Evolutionary conservation across 768 basidiomycete genomes (phyloP).

Genomic region (Boletus rex-veris): DNA sequence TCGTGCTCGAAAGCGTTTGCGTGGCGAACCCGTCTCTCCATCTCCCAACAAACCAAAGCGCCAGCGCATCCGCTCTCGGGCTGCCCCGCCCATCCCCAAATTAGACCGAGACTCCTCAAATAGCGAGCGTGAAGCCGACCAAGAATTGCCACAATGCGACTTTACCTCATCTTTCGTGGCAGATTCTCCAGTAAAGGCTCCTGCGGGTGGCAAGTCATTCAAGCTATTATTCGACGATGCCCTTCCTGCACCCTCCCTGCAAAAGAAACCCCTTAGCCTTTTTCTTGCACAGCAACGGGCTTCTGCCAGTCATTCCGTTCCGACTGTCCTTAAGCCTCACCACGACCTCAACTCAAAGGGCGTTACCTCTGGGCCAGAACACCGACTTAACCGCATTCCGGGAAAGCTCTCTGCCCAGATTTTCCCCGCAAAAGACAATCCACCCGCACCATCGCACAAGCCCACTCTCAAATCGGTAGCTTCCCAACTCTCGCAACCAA

Average conservation of each 20-base stretch:
- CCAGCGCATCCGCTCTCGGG: slow-evolving; percentile 48
- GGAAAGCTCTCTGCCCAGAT: slow-evolving; percentile 3
- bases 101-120: slow-evolving; percentile 26
- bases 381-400: slow-evolving; percentile 1
- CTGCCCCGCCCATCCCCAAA: slow-evolving; percentile 37
- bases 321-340: not conserved
- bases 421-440: slow-evolving; percentile 11
- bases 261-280: slow-evolving; percentile 13
- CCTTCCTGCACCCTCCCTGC: slow-evolving; percentile 15
- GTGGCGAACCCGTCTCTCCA: slow-evolving; percentile 80
- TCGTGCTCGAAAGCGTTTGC: slow-evolving; percentile 74
- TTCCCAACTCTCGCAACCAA: slow-evolving; percentile 13
- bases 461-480: not conserved
- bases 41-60: slow-evolving; percentile 78
- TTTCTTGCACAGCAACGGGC: not conserved
- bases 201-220: slow-evolving; percentile 57
- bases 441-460: not conserved
- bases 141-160: slow-evolving; percentile 25
- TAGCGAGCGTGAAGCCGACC: slow-evolving; percentile 38
- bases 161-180: slow-evolving; percentile 52
- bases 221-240: slow-evolving; percentile 65
- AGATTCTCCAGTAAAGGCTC: slow-evolving; percentile 69
- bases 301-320: slow-evolving; percentile 1
- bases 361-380: not conserved
- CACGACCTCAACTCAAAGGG: slow-evolving; percentile 2